Evolutionary conservation across 2,329 filamentous ascomycete species (phyloP).

Genomic region (Fusarium beomiforme): DNA sequence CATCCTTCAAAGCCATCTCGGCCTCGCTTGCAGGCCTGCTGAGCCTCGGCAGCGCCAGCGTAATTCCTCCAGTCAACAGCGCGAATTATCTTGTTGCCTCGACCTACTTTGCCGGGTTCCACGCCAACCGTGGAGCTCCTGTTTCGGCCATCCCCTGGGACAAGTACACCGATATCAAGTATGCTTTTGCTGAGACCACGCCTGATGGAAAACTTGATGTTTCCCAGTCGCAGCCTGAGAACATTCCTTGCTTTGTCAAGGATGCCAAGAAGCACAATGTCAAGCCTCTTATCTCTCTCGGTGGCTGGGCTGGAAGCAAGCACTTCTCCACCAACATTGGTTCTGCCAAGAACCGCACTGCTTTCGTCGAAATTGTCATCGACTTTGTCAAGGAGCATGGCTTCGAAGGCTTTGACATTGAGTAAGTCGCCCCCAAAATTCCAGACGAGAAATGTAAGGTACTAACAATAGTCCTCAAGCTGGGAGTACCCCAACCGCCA

Average conservation of each 20-base stretch:
- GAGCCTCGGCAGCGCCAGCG: constrained; percentile 1
- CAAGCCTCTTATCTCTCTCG: constrained; percentile 32
- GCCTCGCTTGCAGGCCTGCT: constrained; percentile 23
- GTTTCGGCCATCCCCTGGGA: constrained; percentile 31
- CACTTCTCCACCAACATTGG: constrained; percentile 29
- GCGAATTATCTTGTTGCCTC: constrained; percentile 23
- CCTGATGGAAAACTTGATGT: constrained; percentile 26
- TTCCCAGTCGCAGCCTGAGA: constrained; percentile 14
- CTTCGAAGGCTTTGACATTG: constrained; percentile 34
- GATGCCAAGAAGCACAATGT: constrained; percentile 32
- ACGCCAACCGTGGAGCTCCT: constrained; percentile 30
- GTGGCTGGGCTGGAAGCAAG: constrained; percentile 33
- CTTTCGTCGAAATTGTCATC: constrained; percentile 18
- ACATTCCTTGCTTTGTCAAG: constrained; percentile 20
- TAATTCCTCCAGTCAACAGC: not conserved
- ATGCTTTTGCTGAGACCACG: constrained; percentile 35
- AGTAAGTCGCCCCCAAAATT: constrained; percentile 21
- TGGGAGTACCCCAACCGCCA: constrained; percentile 39
- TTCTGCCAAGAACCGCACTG: constrained; percentile 31
- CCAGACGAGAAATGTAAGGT: no score
- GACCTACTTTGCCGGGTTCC: constrained; percentile 38
- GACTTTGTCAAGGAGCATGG: constrained; percentile 23
- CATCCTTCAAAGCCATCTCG: constrained; percentile 8
- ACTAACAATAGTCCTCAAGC: not conserved
- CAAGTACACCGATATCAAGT: constrained; percentile 37